Evolutionary conservation across 352 stramenopile genomes (phyloP).

Genomic region (Phytophthora sp.): DNA sequence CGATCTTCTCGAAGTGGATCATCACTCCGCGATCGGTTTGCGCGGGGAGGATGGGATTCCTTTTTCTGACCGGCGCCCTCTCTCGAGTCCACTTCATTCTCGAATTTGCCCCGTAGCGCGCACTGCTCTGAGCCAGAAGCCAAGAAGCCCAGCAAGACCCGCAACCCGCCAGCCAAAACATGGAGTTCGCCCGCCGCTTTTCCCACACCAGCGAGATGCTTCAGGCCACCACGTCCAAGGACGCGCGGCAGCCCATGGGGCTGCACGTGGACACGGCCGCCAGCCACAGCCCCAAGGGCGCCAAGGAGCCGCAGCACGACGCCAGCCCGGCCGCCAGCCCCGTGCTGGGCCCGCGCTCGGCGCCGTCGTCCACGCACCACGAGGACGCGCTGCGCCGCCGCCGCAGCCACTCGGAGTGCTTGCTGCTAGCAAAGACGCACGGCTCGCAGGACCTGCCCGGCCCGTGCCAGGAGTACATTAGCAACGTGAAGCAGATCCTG

Average conservation of each 20-base stretch:
- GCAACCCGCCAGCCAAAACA: conserved; percentile 18
- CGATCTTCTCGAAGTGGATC: conserved; percentile 22
- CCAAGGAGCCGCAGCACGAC: conserved; percentile 29
- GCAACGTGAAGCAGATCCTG: conserved; percentile 85
- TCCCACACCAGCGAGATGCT: conserved; percentile 43
- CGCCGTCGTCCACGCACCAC: conserved; percentile 38
- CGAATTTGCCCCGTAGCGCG: conserved; percentile 38
- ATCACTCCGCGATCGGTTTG: conserved; percentile 12
- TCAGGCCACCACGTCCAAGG: conserved; percentile 25
- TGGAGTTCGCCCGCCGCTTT: conserved; percentile 51
- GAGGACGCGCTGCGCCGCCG: conserved; percentile 57
- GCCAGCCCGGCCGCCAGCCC: conserved; percentile 25
- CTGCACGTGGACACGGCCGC: conserved; percentile 62
- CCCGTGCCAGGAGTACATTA: conserved; percentile 87
- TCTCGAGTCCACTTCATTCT: conserved; percentile 32
- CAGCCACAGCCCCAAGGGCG: conserved; percentile 29
- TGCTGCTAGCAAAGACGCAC: conserved; percentile 72
- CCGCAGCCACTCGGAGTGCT: conserved; percentile 82
- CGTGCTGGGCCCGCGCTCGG: conserved; percentile 23
- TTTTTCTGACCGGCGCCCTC: conserved; percentile 22
- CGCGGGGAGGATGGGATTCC: conserved; percentile 15
- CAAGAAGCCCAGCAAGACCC: conserved; percentile 9
- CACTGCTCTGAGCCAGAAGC: conserved; percentile 15
- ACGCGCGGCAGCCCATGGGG: conserved; percentile 30
- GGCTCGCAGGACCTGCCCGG: conserved; percentile 61